phyloP scores from a whole-genome alignment of 331 rosid genomes.

The Dryas integrifolia region DNA sequence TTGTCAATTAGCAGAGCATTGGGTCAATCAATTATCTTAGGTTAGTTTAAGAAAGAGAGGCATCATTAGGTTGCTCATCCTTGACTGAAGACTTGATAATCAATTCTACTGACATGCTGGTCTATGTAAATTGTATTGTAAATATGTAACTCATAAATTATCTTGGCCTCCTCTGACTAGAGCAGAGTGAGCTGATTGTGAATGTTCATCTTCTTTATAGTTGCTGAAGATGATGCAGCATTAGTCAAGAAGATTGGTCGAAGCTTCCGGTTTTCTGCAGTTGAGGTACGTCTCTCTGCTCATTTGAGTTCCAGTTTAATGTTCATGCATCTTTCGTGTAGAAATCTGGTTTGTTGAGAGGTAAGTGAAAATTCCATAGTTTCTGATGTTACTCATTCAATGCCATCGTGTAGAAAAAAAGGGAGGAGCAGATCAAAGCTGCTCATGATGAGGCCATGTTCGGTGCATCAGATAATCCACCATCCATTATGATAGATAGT shows the following conservation, averaged over 20 bases:
- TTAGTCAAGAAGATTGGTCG: slow-evolving; percentile 77
- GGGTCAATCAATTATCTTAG: background rate
- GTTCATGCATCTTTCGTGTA: background rate
- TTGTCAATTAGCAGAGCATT: background rate
- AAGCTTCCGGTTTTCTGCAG: slow-evolving; percentile 84
- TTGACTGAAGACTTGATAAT: background rate
- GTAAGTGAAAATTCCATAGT: slow-evolving; percentile 11
- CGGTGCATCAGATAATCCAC: slow-evolving; percentile 49
- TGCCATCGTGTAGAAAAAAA: slow-evolving; percentile 48
- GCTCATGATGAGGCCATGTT: slow-evolving; percentile 97
- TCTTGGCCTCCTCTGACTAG: slow-evolving; percentile 14
- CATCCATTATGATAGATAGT: slow-evolving; percentile 38
- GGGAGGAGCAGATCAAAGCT: slow-evolving; percentile 72
- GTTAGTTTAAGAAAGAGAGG: background rate
- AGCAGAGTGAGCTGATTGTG: slow-evolving; percentile 18
- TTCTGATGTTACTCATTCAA: slow-evolving; percentile 12
- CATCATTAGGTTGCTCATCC: background rate
- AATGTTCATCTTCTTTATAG: slow-evolving; percentile 37
- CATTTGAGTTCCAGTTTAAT: slow-evolving; percentile 22
- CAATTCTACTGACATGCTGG: background rate
- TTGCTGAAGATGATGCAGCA: slow-evolving; percentile 76
- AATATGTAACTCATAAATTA: background rate
- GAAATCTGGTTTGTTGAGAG: slow-evolving; percentile 8
- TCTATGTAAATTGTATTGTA: background rate
- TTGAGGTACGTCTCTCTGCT: slow-evolving; percentile 49